Base-by-base conservation (phyloP, 306 rosid species). In the Pterocarpus santalinus region DNA sequence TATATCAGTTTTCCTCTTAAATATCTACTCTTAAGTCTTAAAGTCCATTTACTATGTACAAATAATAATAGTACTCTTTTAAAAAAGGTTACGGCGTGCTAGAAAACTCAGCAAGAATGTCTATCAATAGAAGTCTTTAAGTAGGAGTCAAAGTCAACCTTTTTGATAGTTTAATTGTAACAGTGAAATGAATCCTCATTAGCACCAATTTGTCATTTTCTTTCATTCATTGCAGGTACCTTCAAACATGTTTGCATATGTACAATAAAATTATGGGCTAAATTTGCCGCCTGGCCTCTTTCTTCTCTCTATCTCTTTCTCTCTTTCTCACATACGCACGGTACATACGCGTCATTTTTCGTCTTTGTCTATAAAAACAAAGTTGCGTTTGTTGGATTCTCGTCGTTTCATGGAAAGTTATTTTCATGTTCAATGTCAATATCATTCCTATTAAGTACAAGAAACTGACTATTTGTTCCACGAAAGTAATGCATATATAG, bases 231-330 rank as follows among this genome's bases (percentile, higher is more conserved):
- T 66, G 16, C 58, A 51, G 17, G 53, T n/a, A 77, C 12, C 6
- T 14, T 11, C 62, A 32, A 33, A 62, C 63, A 64, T 35, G 74
- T 73, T 72, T 63, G 73, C 64, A 47, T 63, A 10, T 8, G 9
- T 35, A 28, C 68, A 67, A 32, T 9, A 14, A 68, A 76, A 14
- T 35, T 57, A 32, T 78, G 66, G 44, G 28, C 1, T 13, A 5
- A 7, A 10, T 64, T 55, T 34, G 15, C 38, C 16, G 3, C 70
- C 4, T 47, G 22, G 61, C 51, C 51, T 5, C 3, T 65, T 55
- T 56, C 17, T 53, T 43, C 52, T 69, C 51, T 53, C 36, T 14
- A 46, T 79, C 83, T 47, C 60, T 79, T 66, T 67, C 76, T 30
- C 65, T 38, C 74, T 44, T 66, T 69, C 73, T 34, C 28, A 22